Base-by-base conservation (phyloP, 2,329 filamentous ascomycete species). In the Cladosporium sp. region DNA sequence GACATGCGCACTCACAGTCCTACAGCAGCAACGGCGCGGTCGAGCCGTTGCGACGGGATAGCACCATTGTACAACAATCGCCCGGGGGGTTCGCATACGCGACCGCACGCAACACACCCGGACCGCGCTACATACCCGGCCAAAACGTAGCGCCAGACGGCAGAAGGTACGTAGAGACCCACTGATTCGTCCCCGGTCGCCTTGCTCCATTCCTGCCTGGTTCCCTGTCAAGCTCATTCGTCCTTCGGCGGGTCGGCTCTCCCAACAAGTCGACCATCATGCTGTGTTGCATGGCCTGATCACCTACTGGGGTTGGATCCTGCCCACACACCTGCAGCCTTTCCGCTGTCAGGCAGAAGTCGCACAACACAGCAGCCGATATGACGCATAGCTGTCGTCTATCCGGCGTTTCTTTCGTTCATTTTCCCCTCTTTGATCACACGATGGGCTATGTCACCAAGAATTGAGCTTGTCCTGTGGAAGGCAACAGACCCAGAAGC, bases 11-110 rank as follows among this genome's bases (percentile, higher is more conserved):
- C 77, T 80, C 81, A 75, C 75, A 72, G 68, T 73, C 74, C 67
- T 82, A 78, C 75, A 74, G 78, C 71, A 72, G 72, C 73, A 73
- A 74, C 68, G 71, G 68, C 64, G 76, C 79, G 70, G 79, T 83
- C 71, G 83, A 85, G 72, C 79, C 79, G 69, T 77, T 80, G 74
- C 81, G 83, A 72, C 83, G 83, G 78, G 82, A 84, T 75, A 80
- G 79, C 72, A 73, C 77, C 67, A 77, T 85, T 72, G 77, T 78
- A 70, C 80, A 83, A 71, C 78, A 80, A 73, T 72, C 80, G 65
- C 74, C 77, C 65, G 77, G 79, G 71, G 77, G 80, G 62, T 80
- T 78, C 72, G 76, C 80, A 66, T 80, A 83, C 72, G 74, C 80
- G 72, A 74, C 79, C 70, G 78, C 76, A 73, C 82, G 81, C 76